Percentiles rank a stretch among this genome's conserved stretches.
phyloP scores from a whole-genome alignment of 192 early-diverging fungal species.

The Phycomyces blakesleeanus region DNA sequence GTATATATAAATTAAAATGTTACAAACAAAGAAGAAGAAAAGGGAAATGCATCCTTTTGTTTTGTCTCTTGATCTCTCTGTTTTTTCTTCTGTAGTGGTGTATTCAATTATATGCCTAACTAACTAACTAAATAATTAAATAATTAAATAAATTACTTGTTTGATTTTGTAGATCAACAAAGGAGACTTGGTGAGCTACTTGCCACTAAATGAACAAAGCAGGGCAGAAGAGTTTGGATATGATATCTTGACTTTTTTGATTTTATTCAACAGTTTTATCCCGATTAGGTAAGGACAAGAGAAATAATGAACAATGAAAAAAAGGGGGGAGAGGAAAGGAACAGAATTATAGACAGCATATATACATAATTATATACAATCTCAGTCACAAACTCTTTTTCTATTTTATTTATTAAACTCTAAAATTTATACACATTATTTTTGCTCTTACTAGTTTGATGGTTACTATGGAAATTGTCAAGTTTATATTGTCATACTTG shows the following conservation, averaged over 20 bases:
- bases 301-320: no score
- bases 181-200: constrained; percentile 41
- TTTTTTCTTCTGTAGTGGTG: no score
- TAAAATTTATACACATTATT: no score
- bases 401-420: constrained; percentile 1
- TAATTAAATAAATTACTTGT: no score
- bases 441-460: constrained; percentile 65
- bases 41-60: not conserved
- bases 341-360: no score
- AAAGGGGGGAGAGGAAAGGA: not conserved
- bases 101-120: no score
- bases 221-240: constrained; percentile 63
- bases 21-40: not conserved
- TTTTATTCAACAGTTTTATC: constrained; percentile 98
- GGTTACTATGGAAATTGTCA: constrained; percentile 98
- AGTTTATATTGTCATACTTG: constrained; percentile 82
- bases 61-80: no score
- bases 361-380: no score
- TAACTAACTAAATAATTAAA: no score
- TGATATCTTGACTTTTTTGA: constrained; percentile 95
- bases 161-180: constrained; percentile 40
- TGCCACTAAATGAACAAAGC: constrained; percentile 23
- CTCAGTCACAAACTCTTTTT: not conserved
- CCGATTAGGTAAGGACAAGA: constrained; percentile 68
- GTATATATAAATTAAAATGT: not conserved